These are phyloP conservation scores for Metschnikowia koreensis DNA, from an alignment of 805 yeast genomes.

Conservation along the genomic window DNA sequence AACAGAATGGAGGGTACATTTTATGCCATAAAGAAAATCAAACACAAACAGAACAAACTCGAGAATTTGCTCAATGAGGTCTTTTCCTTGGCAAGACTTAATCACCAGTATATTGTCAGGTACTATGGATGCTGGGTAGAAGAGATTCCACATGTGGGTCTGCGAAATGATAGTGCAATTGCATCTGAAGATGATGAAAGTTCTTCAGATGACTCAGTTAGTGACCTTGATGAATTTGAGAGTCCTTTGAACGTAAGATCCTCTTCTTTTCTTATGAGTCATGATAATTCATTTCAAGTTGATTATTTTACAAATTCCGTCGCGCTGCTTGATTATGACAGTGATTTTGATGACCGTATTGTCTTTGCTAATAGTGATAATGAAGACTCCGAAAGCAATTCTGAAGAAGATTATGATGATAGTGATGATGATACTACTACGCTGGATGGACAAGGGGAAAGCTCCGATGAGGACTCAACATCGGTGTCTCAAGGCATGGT, in stretches of 20 bases:
- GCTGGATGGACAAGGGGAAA: background rate
- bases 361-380: constrained; percentile 32
- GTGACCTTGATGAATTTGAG: constrained; percentile 20
- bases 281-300: constrained; percentile 36
- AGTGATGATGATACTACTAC: constrained; percentile 16
- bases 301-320: constrained; percentile 71
- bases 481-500: background rate
- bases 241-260: constrained; percentile 24
- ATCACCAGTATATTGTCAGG: constrained; percentile 93
- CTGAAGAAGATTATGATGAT: constrained; percentile 7
- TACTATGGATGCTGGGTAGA: constrained; percentile 98
- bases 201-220: constrained; percentile 15
- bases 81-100: constrained; percentile 82
- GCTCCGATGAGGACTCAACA: background rate
- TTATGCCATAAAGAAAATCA: constrained; percentile 90
- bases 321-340: constrained; percentile 52
- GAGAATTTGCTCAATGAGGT: constrained; percentile 87
- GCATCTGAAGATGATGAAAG: constrained; percentile 9
- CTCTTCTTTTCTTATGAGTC: constrained; percentile 18
- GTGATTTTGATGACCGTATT: constrained; percentile 28
- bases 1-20: constrained; percentile 91
- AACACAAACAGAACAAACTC: constrained; percentile 75
- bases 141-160: constrained; percentile 42
- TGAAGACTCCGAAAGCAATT: constrained; percentile 2
- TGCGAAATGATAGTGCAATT: constrained; percentile 22